phyloP scores from a whole-genome alignment of 1,284 basidiomycete genomes.

The Fomitopsis palustris region DNA sequence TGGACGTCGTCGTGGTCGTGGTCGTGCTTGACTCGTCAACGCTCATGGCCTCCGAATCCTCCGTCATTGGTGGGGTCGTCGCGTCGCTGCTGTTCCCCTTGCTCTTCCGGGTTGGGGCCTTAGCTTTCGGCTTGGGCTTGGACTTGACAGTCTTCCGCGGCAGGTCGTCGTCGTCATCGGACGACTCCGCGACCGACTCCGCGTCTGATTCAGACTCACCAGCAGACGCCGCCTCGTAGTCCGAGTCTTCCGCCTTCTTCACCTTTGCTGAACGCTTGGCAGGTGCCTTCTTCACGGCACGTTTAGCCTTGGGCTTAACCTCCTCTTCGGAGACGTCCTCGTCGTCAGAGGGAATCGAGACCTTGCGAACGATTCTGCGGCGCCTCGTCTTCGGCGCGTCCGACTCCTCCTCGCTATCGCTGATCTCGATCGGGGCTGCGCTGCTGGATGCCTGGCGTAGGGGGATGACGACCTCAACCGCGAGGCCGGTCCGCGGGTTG shows the following conservation, averaged over 20 bases:
- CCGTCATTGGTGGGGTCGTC: conserved; percentile 9
- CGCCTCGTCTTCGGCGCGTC: conserved; percentile 28
- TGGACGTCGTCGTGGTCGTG: conserved; percentile 12
- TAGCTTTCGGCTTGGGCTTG: conserved; percentile 29
- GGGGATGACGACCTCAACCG: conserved; percentile 52
- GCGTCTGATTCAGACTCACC: conserved; percentile 22
- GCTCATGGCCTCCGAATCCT: conserved; percentile 48
- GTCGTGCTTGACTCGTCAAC: conserved; percentile 39
- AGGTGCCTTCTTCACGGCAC: conserved; percentile 19
- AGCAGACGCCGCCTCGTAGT: conserved; percentile 35
- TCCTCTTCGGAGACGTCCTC: conserved; percentile 8
- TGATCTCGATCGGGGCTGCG: conserved; percentile 15
- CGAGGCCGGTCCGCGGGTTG: conserved; percentile 35
- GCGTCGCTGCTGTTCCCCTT: conserved; percentile 16
- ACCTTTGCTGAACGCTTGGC: conserved; percentile 15
- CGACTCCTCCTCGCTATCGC: conserved; percentile 32
- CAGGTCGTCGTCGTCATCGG: conserved; percentile 34
- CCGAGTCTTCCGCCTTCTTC: conserved; percentile 34
- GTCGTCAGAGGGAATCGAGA: conserved; percentile 39
- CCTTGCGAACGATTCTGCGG: conserved; percentile 29
- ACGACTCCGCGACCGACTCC: conserved; percentile 25
- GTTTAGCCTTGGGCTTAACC: conserved; percentile 13
- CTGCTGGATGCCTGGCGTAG: conserved; percentile 12
- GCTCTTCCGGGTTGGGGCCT: conserved; percentile 13
- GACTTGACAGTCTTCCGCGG: conserved; percentile 28